Evolutionary conservation across 2,329 filamentous ascomycete genomes (phyloP).

Genomic region (Fusarium anthophilum): DNA sequence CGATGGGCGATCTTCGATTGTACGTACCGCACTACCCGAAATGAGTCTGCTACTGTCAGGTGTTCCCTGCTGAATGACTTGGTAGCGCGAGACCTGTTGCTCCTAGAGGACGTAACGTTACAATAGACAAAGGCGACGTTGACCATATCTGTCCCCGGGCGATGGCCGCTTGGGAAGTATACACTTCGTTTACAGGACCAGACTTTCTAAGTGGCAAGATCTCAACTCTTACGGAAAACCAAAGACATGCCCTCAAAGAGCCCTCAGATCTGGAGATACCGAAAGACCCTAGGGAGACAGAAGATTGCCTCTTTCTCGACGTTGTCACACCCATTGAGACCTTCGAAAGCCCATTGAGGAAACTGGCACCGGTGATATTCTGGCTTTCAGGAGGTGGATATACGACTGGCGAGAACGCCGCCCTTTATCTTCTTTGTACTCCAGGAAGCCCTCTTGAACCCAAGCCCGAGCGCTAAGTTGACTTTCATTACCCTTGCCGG

Average conservation of each 20-base stretch:
- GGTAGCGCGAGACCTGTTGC: neutral
- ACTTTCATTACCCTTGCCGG: neutral
- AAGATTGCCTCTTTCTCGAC: neutral
- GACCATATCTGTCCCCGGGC: neutral
- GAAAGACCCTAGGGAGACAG: neutral
- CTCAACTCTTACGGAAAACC: neutral
- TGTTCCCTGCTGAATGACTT: neutral
- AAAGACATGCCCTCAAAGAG: neutral
- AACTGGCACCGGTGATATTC: neutral
- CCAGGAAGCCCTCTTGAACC: neutral
- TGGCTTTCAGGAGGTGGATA: neutral
- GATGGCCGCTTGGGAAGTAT: neutral
- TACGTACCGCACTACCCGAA: neutral
- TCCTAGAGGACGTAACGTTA: neutral
- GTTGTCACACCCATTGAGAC: neutral
- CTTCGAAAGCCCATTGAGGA: neutral
- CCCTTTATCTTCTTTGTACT: neutral
- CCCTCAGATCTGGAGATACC: neutral
- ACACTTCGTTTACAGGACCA: neutral
- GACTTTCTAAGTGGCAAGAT: neutral
- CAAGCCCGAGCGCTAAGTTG: neutral
- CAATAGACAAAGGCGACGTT: neutral
- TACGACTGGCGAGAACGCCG: neutral
- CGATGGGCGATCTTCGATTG: neutral
- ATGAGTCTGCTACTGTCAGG: fast-evolving